These are phyloP conservation scores for Amborella trichopoda DNA, from an alignment of 164 flowering plant genomes.

Conservation along the genomic window DNA sequence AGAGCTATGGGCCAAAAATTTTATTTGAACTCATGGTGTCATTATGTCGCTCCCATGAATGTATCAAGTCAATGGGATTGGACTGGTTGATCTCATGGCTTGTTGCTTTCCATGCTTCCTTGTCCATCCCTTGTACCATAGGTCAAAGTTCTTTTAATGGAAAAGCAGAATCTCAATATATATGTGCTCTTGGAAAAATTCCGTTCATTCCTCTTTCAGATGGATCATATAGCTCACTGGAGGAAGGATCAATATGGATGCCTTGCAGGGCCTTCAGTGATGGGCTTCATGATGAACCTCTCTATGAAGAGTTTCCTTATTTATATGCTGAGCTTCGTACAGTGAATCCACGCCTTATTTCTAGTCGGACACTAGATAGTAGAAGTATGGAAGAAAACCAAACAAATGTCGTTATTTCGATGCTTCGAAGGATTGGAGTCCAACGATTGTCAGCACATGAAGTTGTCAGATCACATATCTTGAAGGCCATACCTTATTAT, in stretches of 20 bases:
- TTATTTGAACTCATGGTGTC: conserved; percentile 43
- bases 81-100: conserved; percentile 70
- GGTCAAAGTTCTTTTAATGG: conserved; percentile 9
- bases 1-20: conserved; percentile 67
- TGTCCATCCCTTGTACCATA: conserved; percentile 26
- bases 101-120: conserved; percentile 28
- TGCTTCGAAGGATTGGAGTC: conserved; percentile 64
- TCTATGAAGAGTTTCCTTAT: conserved; percentile 39
- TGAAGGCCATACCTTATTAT: conserved; percentile 48
- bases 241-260: conserved; percentile 77
- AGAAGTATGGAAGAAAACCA: conserved; percentile 13
- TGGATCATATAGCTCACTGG: conserved; percentile 62
- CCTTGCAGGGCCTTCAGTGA: conserved; percentile 30
- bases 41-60: conserved; percentile 29
- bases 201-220: conserved; percentile 87
- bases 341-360: conserved; percentile 51
- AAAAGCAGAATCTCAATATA: conserved; percentile 24
- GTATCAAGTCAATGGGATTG: conserved; percentile 49
- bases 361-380: conserved; percentile 17
- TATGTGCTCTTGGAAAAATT: conserved; percentile 28
- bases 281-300: conserved; percentile 28
- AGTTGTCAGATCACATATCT: conserved; percentile 48
- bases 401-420: conserved; percentile 23
- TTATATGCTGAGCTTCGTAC: conserved; percentile 58
- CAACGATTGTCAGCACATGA: conserved; percentile 77